Base-by-base conservation (phyloP, 257 asterid species). In the Solanum tarapatanum region DNA sequence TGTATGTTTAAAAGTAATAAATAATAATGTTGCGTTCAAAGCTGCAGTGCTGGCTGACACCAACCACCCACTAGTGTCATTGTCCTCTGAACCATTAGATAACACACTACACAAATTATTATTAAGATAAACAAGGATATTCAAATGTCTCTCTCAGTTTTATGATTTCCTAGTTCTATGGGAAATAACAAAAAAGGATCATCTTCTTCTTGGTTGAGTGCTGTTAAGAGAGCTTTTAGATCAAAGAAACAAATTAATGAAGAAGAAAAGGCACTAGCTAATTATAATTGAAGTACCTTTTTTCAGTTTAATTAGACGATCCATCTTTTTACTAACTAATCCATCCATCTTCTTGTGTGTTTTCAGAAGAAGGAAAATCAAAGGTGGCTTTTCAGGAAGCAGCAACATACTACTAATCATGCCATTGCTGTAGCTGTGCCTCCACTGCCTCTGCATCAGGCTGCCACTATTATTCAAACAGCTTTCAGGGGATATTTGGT, bases 401-500 rank as follows among this genome's bases (percentile, higher is more conserved):
- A 51, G n/a, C 62, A 51, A 17, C 62, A 51, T 16, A 51, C 62
- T 51, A 51, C 62, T 51, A 51, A 51, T 51, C 92, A 89, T 84
- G 93, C 90, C 16, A 89, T 87, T 77, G 89, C 86, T 5, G 87
- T 88, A 32, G 94, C 93, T 8, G 88, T 90, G 48, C 89, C 86
- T 14, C 77, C 90, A 32, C 88, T 90, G 9, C 33, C 93, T 55
- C 21, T 48, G 58, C 84, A 88, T 64, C 51, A 75, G 16, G 93
- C 92, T 35, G 91, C 93, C 36, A 86, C 86, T 21, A 39, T 82
- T 26, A 87, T 92, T 84, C 93, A 92, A 83, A 88, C 91, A 28
- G 89, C 90, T 89, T 92, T 90, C 88, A 90, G 94, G 88, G 92
- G 92, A 43, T 91, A 90, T 85, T 80, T 92, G 90, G 94, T 92